Evolutionary conservation across 164 flowering plant genomes (phyloP), one percentile per base, ranked within the genome.

Genomic region (Akebia trifoliata): DNA sequence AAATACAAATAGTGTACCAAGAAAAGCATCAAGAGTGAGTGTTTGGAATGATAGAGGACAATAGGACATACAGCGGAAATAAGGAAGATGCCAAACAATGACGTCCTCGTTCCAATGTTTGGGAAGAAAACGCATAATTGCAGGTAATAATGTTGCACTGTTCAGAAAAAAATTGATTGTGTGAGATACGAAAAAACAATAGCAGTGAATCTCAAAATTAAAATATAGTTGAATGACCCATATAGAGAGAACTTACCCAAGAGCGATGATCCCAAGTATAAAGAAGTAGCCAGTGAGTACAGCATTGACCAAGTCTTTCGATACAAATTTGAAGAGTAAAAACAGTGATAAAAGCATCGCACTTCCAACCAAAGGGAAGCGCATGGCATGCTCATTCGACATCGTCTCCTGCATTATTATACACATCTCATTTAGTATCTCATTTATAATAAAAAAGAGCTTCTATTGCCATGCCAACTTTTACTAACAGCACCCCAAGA

Each of bases 371-470:
- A 93, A 79, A 14, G 99, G 99, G 40, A 90, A 93, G 30, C 97
- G 84, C 96, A 93, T 87, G 2, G 97, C 99, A 75, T 90, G 99
- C 61, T 86, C 97, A 54, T 81, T 84, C 26, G 99, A 93, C 99
- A 93, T 93, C 2, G 96, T 90, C 69, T 93, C 99, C 99, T 93
- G 79, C 71, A 76, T 22, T 37, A 66, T 40, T 34, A 48, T 56
- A 31, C 1, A 49, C 0, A 20, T 22, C n/a, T 49, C 2, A 46
- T 10, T 57, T 22, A 28, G n/a, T n/a, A n/a, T n/a, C n/a, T n/a
- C n/a, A n/a, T n/a, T n/a, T n/a, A n/a, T n/a, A n/a, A n/a, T n/a
- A n/a, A n/a, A n/a, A n/a, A n/a, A n/a, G n/a, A n/a, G n/a, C n/a
- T n/a, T n/a, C n/a, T n/a, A n/a, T n/a, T n/a, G n/a, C n/a, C n/a